phyloP scores from a whole-genome alignment of 2,329 filamentous ascomycete genomes.

The Lachnellula suecica region DNA sequence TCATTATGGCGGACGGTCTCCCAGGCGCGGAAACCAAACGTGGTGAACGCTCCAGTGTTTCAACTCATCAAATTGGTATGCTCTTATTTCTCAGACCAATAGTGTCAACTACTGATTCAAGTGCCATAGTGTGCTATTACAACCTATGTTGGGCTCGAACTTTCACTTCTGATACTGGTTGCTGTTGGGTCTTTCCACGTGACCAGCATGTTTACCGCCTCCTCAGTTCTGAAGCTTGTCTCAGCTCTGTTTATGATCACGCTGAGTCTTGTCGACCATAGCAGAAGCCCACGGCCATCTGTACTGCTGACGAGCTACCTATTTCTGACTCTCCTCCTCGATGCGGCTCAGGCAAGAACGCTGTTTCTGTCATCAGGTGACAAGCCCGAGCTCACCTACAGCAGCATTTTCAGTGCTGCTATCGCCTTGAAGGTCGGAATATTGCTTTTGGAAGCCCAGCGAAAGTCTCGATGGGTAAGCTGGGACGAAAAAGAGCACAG shows the following conservation, averaged over 20 bases:
- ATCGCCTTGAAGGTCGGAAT: slow-evolving; percentile 12
- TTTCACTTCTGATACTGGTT: slow-evolving; percentile 4
- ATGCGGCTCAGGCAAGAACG: slow-evolving; percentile 11
- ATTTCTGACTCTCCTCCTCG: slow-evolving; percentile 8
- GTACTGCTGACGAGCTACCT: slow-evolving; percentile 12
- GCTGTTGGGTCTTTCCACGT: slow-evolving; percentile 19
- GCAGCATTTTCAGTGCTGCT: slow-evolving; percentile 8
- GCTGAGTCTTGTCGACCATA: slow-evolving; percentile 13
- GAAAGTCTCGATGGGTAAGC: slow-evolving; percentile 14
- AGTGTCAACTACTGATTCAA: neutral
- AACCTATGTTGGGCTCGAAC: neutral
- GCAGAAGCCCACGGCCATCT: slow-evolving; percentile 12
- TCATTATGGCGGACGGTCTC: neutral
- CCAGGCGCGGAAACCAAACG: neutral
- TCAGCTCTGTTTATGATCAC: neutral
- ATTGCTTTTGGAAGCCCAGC: slow-evolving; percentile 16
- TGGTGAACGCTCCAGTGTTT: neutral
- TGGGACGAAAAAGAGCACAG: slow-evolving; percentile 6
- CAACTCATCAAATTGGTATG: neutral
- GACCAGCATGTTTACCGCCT: neutral
- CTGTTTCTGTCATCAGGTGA: slow-evolving; percentile 7
- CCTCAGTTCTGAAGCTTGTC: neutral
- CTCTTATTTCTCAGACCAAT: neutral
- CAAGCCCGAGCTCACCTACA: neutral
- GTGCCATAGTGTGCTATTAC: neutral